Evolutionary conservation across 140 eudicot species (phyloP), one percentile per base, ranked within the genome.

Genomic region (Eryngium alpinum): DNA sequence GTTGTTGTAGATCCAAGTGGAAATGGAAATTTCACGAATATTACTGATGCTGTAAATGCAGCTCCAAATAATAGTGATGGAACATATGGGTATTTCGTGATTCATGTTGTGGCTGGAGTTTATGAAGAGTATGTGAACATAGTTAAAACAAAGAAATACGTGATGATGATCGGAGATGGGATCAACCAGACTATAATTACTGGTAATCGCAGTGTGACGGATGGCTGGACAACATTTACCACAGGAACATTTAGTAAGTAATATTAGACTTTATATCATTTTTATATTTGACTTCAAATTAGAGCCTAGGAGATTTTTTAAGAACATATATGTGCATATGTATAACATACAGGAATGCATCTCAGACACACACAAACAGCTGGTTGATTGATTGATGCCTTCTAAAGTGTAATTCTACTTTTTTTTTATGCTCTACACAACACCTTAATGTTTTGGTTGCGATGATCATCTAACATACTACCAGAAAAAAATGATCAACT

Each of bases 21-120:
- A 65, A 87, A 86, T 29, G 90, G 93, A 29, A 84, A 90, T 29
- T 90, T 79, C 15, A 90, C 87, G 27, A 90, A 87, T 49, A 84
- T 90, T 24, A 77, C 77, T 6, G 93, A 86, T 0, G 93, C 91
- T 6, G 25, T 90, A 44, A 82, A 79, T 51, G 90, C 86, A n/a
- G 93, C 88, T 22, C 90, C 93, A 7, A 88, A 84, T 28, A 65
- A 1, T 65, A 65, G 25, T 9, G 22, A 65, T 65, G 72, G 72
- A 5, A 65, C 33, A 3, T 9, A 27, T n/a, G 72, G 72, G 72
- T 65, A 65, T 65, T 65, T 65, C 72, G 13, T 65, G 72, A 27
- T 65, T 27, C 28, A 27, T 9, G 72, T 65, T 25, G 34, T 65
- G 32, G 72, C 72, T 3, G 72, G 72, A 2, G 72, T 65, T 27